Conservation (phyloP, 108 stramenopile species). For the Aureococcus anophagefferens region DNA sequence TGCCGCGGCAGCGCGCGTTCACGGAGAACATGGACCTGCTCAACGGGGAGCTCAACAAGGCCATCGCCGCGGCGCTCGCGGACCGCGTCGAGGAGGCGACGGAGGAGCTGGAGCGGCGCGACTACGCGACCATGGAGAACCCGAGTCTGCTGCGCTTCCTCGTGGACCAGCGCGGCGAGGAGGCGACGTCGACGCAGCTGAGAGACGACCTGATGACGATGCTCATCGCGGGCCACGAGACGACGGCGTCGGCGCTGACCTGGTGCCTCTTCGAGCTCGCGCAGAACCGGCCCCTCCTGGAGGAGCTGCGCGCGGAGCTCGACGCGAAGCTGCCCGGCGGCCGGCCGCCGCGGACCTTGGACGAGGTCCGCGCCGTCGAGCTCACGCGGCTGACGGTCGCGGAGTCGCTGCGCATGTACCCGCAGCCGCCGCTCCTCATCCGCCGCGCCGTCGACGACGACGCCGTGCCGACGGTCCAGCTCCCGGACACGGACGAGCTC, state of each 20-base stretch:
- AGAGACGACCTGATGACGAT: constrained; percentile 93
- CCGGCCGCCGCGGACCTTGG: constrained; percentile 50
- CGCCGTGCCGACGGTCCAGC: not conserved
- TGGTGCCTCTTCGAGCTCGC: constrained; percentile 88
- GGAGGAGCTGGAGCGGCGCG: constrained; percentile 77
- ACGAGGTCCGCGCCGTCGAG: constrained; percentile 66
- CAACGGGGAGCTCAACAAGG: constrained; percentile 74
- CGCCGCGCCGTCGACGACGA: constrained; percentile 77
- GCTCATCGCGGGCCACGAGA: constrained; percentile 95
- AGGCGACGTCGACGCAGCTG: constrained; percentile 65
- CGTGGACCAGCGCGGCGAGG: constrained; percentile 81
- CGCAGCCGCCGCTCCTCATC: constrained; percentile 88
- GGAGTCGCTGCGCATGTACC: constrained; percentile 78
- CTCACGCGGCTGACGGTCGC: constrained; percentile 70
- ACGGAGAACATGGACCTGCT: constrained; percentile 72
- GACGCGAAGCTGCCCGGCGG: constrained; percentile 78
- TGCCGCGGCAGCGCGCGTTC: constrained; percentile 73
- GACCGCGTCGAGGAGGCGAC: constrained; percentile 60
- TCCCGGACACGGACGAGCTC: not conserved
- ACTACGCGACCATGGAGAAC: constrained; percentile 76
- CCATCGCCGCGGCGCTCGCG: constrained; percentile 67
- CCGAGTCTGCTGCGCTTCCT: constrained; percentile 83
- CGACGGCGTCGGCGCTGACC: constrained; percentile 86
- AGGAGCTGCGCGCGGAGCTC: constrained; percentile 64
- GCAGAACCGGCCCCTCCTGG: constrained; percentile 67